phyloP scores from a whole-genome alignment of 1,284 basidiomycete genomes.

The Pyrrhoderma noxium region DNA sequence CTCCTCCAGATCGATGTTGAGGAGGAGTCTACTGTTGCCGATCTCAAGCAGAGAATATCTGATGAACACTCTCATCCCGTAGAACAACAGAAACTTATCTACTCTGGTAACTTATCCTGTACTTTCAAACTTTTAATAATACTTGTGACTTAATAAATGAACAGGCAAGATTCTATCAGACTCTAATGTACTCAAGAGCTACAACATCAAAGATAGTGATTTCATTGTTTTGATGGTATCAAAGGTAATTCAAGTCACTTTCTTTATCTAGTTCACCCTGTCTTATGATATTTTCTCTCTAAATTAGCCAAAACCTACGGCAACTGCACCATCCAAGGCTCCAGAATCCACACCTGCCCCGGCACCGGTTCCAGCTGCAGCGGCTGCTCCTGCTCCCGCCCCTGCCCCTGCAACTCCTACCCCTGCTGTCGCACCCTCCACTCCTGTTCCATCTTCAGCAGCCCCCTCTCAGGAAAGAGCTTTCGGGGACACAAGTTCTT shows the following conservation, averaged over 20 bases:
- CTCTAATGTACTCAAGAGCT: slow-evolving; percentile 81
- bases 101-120: slow-evolving; percentile 56
- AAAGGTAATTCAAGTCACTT: slow-evolving; percentile 64
- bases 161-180: slow-evolving; percentile 90
- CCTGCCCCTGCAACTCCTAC: slow-evolving; percentile 32
- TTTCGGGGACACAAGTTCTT: slow-evolving; percentile 46
- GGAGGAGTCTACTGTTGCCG: slow-evolving; percentile 64
- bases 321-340: slow-evolving; percentile 25
- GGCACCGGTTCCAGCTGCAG: slow-evolving; percentile 27
- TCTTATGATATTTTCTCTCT: slow-evolving; percentile 3
- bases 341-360: slow-evolving; percentile 31
- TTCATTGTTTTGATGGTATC: slow-evolving; percentile 98
- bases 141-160: slow-evolving; percentile 5
- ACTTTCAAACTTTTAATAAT: slow-evolving; percentile 2
- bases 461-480: slow-evolving; percentile 26
- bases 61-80: slow-evolving; percentile 69
- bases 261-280: slow-evolving; percentile 2
- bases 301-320: slow-evolving; percentile 50
- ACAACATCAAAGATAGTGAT: slow-evolving; percentile 97
- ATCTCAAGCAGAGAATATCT: slow-evolving; percentile 83
- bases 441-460: slow-evolving; percentile 29
- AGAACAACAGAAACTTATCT: slow-evolving; percentile 89
- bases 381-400: slow-evolving; percentile 28
- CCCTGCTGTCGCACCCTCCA: slow-evolving; percentile 27
- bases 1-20: slow-evolving; percentile 71